These are phyloP conservation scores for Vigna trinervia DNA, from an alignment of 306 rosid genomes.

Conservation along the genomic window DNA sequence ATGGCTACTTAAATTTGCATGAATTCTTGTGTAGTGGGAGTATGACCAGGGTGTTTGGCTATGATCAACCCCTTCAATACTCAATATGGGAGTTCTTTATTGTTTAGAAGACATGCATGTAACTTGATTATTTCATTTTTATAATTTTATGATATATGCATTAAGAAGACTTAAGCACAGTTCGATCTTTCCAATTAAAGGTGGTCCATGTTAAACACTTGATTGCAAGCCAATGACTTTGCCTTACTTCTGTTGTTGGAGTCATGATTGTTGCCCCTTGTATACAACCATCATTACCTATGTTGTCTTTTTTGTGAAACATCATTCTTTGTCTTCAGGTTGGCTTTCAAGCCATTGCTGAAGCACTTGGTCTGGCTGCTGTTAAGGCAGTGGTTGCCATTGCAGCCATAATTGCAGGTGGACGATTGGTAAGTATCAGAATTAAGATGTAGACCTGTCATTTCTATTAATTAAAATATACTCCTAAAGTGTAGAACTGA, in stretches of 20 bases:
- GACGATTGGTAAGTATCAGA: slow-evolving; percentile 83
- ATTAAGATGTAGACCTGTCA: slow-evolving; percentile 14
- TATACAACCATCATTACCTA: slow-evolving; percentile 36
- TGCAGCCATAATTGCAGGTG: slow-evolving; percentile 95
- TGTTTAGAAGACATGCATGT: slow-evolving; percentile 28
- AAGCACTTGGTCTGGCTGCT: slow-evolving; percentile 99
- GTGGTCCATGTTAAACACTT: slow-evolving; percentile 26
- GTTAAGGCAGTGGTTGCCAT: slow-evolving; percentile 95
- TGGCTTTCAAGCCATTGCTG: slow-evolving; percentile 99
- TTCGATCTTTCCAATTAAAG: slow-evolving; percentile 29
- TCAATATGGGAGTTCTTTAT: slow-evolving; percentile 3
- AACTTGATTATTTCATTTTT: slow-evolving; percentile 14
- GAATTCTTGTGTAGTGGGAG: slow-evolving; percentile 18
- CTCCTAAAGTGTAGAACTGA: neutral
- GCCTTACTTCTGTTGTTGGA: slow-evolving; percentile 6
- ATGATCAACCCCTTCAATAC: neutral
- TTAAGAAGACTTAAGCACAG: slow-evolving; percentile 1
- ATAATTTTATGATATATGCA: slow-evolving; percentile 10
- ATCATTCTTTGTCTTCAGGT: slow-evolving; percentile 59
- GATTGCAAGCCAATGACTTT: slow-evolving; percentile 31
- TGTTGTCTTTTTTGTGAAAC: slow-evolving; percentile 38
- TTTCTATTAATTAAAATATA: slow-evolving; percentile 29
- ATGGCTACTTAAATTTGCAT: slow-evolving; percentile 32
- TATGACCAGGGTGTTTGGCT: neutral
- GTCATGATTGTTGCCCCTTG: slow-evolving; percentile 32